These are phyloP conservation scores for Amanita thiersii DNA, from an alignment of 768 basidiomycete species.

Conservation along the genomic window DNA sequence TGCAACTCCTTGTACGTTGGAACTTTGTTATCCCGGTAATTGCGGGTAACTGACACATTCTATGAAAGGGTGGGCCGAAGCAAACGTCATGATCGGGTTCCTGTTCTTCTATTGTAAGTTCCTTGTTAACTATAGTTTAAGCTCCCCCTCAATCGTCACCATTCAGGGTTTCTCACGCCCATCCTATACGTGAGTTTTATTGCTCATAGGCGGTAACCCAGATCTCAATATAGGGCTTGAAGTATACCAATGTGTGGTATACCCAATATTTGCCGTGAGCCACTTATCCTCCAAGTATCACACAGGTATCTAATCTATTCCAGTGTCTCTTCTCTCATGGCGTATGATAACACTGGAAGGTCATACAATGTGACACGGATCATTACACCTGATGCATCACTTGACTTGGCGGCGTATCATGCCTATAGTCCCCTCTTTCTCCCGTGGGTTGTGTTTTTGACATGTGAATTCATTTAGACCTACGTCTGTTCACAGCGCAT, in stretches of 20 bases:
- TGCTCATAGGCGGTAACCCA: background rate
- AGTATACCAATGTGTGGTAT: slow-evolving; percentile 50
- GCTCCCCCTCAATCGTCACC: slow-evolving; percentile 1
- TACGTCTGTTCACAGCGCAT: slow-evolving; percentile 27
- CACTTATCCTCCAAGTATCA: slow-evolving; percentile 8
- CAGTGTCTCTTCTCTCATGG: slow-evolving; percentile 36
- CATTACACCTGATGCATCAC: slow-evolving; percentile 26
- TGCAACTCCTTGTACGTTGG: slow-evolving; percentile 37
- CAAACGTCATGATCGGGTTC: slow-evolving; percentile 57
- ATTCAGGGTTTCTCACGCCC: slow-evolving; percentile 41
- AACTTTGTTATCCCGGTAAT: background rate
- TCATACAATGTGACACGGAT: slow-evolving; percentile 36
- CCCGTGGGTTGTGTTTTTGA: slow-evolving; percentile 23
- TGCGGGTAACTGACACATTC: slow-evolving; percentile 11
- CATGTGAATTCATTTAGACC: background rate
- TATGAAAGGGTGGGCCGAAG: slow-evolving; percentile 63
- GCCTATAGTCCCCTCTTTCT: slow-evolving; percentile 40
- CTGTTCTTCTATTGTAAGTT: slow-evolving; percentile 55
- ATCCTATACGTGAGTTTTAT: slow-evolving; percentile 31
- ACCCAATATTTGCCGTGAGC: slow-evolving; percentile 50
- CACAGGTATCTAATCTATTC: slow-evolving; percentile 16
- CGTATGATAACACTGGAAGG: slow-evolving; percentile 53
- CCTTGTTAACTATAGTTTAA: background rate
- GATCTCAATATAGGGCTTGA: slow-evolving; percentile 12
- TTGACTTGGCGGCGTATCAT: slow-evolving; percentile 37